phyloP scores from a whole-genome alignment of 495 filamentous ascomycete species.

The Cudoniella acicularis region DNA sequence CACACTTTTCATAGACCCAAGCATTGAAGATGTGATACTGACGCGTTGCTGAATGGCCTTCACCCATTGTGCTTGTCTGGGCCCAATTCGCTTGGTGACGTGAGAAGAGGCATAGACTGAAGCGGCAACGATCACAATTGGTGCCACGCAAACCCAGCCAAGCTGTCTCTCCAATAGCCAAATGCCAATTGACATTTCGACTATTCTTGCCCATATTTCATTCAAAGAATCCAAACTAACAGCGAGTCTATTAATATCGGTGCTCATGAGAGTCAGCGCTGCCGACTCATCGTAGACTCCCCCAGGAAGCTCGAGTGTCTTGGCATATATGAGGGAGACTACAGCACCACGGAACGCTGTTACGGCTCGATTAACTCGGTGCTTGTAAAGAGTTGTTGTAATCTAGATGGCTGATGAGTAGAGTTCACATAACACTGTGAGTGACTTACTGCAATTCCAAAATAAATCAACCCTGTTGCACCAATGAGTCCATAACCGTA shows the following conservation, averaged over 20 bases:
- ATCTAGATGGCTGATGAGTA: not conserved
- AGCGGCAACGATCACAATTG: constrained; percentile 4
- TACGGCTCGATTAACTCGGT: constrained; percentile 48
- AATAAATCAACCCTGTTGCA: constrained; percentile 58
- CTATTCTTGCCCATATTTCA: constrained; percentile 16
- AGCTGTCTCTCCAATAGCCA: constrained; percentile 9
- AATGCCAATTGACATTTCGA: constrained; percentile 9
- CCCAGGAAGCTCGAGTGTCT: constrained; percentile 41
- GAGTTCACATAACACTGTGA: not conserved
- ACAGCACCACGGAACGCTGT: constrained; percentile 54
- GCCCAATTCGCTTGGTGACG: not conserved
- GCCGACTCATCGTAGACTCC: constrained; percentile 38
- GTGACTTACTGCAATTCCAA: constrained; percentile 47
- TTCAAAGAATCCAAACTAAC: not conserved
- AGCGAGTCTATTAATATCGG: not conserved
- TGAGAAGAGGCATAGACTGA: not conserved
- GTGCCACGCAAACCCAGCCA: not conserved
- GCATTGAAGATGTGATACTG: constrained; percentile 24
- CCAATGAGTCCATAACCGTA: constrained; percentile 58
- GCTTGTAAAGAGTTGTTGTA: not conserved
- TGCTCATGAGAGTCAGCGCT: not conserved
- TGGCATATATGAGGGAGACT: constrained; percentile 47
- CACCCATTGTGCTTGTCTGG: constrained; percentile 24
- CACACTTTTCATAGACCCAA: constrained; percentile 30
- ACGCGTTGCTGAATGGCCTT: constrained; percentile 33